Evolutionary conservation across 2,329 filamentous ascomycete species (phyloP).

Genomic region (Shiraia sp.): DNA sequence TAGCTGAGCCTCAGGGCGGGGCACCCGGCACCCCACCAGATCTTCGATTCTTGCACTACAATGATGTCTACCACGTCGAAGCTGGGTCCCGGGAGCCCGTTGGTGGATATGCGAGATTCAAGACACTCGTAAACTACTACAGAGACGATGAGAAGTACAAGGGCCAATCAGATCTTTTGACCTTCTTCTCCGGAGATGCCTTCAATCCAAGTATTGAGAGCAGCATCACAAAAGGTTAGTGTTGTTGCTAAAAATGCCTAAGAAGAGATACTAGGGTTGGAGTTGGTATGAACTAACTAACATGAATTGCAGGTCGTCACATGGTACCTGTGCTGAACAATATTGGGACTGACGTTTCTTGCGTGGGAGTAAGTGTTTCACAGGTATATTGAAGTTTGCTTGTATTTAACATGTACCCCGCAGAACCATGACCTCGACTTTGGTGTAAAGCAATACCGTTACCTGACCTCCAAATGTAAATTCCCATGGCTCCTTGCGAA

Average conservation of each 20-base stretch:
- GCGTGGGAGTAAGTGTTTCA: constrained; percentile 68
- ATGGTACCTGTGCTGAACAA: constrained; percentile 86
- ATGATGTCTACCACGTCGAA: constrained; percentile 93
- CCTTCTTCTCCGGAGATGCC: constrained; percentile 87
- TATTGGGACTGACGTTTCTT: constrained; percentile 78
- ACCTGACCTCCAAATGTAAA: constrained; percentile 72
- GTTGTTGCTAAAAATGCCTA: too few species aligned
- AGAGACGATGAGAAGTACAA: constrained; percentile 63
- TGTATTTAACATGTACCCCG: constrained; percentile 12
- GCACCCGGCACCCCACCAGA: constrained; percentile 61
- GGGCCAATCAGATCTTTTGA: constrained; percentile 68
- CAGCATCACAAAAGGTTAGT: constrained; percentile 78
- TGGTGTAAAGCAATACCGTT: constrained; percentile 77
- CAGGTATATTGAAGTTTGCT: not conserved
- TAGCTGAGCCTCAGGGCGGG: constrained; percentile 49
- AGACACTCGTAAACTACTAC: constrained; percentile 77
- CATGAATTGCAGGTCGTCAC: constrained; percentile 62
- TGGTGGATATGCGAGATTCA: constrained; percentile 80
- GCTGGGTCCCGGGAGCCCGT: constrained; percentile 75
- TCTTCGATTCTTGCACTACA: constrained; percentile 84
- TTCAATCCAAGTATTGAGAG: constrained; percentile 92
- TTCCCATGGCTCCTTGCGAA: constrained; percentile 93
- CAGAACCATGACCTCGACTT: constrained; percentile 94
- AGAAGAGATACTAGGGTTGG: too few species aligned
- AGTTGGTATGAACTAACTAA: not conserved